phyloP scores from a whole-genome alignment of 371 early-diverging fungal species.

The Mortierella sp. region DNA sequence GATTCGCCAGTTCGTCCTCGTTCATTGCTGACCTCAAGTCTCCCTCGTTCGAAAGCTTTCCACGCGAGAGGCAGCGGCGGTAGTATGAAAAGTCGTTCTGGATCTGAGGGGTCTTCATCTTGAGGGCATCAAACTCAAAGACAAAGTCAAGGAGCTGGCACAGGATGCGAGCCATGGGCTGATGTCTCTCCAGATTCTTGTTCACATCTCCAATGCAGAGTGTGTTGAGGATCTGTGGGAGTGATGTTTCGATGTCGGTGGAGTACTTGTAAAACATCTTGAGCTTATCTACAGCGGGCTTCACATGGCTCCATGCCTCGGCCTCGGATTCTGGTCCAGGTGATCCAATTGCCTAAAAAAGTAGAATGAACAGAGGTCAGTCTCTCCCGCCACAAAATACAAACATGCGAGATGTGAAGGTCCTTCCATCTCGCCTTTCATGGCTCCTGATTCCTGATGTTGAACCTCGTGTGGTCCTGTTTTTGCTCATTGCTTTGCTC shows the following conservation, averaged over 20 bases:
- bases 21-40: conserved; percentile 74
- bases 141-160: conserved; percentile 88
- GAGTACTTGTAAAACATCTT: conserved; percentile 84
- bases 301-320: conserved; percentile 85
- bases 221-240: conserved; percentile 79
- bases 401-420: no score
- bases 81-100: conserved; percentile 98
- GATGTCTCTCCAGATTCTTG: conserved; percentile 76
- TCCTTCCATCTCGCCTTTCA: no score
- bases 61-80: conserved; percentile 87
- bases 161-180: conserved; percentile 79
- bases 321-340: conserved; percentile 86
- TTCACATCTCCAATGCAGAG: conserved; percentile 79
- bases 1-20: conserved; percentile 89
- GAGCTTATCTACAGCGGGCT: conserved; percentile 81
- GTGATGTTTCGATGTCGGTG: conserved; percentile 69
- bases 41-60: conserved; percentile 68
- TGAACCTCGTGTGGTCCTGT: no score
- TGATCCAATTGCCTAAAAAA: conserved; percentile 77
- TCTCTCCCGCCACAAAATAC: not conserved
- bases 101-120: conserved; percentile 92
- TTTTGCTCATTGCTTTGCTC: no score
- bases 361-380: not conserved
- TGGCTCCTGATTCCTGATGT: no score
- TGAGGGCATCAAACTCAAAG: conserved; percentile 90